A percentile compares a stretch with the other conserved stretches of the same genome.
These are phyloP conservation scores for Podila clonocystis DNA, from an alignment of 192 early-diverging fungal genomes.

Conservation along the genomic window DNA sequence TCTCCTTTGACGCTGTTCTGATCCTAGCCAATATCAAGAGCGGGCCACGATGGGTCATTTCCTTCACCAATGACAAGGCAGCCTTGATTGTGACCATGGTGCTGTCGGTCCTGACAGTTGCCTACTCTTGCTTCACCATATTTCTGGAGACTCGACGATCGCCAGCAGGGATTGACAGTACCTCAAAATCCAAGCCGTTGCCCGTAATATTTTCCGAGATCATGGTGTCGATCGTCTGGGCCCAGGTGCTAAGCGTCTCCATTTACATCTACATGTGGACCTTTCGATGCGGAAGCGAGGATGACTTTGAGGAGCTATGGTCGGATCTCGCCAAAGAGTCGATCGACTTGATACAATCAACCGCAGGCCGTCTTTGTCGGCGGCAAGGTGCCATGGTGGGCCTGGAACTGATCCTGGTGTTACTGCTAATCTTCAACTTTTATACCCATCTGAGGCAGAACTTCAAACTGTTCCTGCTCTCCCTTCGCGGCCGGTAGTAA, in stretches of 20 bases:
- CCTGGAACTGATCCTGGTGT: slow-evolving; percentile 30
- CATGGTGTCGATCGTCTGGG: slow-evolving; percentile 45
- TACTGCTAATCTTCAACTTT: slow-evolving; percentile 48
- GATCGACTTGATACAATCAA: not conserved
- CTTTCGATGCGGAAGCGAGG: slow-evolving; percentile 27
- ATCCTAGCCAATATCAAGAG: slow-evolving; percentile 18
- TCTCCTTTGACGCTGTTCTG: slow-evolving; percentile 28
- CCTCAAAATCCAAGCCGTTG: slow-evolving; percentile 40
- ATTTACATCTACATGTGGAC: slow-evolving; percentile 53
- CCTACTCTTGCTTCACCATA: slow-evolving; percentile 48
- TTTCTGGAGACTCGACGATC: slow-evolving; percentile 47
- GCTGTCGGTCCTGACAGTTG: slow-evolving; percentile 32
- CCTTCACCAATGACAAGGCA: slow-evolving; percentile 32
- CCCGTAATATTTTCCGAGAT: slow-evolving; percentile 47
- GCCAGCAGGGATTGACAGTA: slow-evolving; percentile 32
- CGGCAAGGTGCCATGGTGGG: slow-evolving; percentile 48
- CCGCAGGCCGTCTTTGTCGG: slow-evolving; percentile 19
- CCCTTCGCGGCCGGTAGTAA: slow-evolving; percentile 3
- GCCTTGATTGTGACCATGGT: slow-evolving; percentile 28
- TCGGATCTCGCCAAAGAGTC: slow-evolving; percentile 6
- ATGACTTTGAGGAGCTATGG: slow-evolving; percentile 17
- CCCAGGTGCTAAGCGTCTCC: slow-evolving; percentile 30
- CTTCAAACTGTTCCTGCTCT: slow-evolving; percentile 45
- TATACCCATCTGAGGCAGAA: slow-evolving; percentile 45
- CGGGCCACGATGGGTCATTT: slow-evolving; percentile 3